These are phyloP conservation scores for Edaphochlamys debaryana DNA, from an alignment of 139 green algal genomes.

Conservation along the genomic window DNA sequence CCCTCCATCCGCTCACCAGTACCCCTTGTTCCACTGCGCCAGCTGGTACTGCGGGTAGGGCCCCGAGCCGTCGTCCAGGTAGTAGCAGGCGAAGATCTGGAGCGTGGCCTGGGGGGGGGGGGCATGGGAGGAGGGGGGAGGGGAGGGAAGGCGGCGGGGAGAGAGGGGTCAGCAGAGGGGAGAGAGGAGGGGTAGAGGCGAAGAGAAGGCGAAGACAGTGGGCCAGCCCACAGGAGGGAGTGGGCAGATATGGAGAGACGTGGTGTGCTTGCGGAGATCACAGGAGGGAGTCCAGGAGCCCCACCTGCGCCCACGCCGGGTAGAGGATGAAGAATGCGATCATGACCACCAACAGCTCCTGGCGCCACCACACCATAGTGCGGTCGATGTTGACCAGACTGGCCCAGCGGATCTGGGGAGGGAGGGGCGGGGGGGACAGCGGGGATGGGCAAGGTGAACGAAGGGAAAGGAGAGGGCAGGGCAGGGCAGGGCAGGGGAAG, in stretches of 20 bases:
- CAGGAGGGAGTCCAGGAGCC: too few relatives aligned
- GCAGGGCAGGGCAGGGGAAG: too few relatives aligned
- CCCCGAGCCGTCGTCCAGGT: conserved; percentile 27
- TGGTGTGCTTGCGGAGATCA: too few relatives aligned
- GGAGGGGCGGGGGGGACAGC: not conserved
- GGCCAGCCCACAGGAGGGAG: too few relatives aligned
- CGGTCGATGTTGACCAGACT: conserved; percentile 30
- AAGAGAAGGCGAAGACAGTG: too few relatives aligned
- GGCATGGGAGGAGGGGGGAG: too few relatives aligned
- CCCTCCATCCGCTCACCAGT: too few relatives aligned
- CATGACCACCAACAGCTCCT: conserved; percentile 41
- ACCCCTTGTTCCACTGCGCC: conserved; percentile 21
- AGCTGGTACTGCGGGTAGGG: conserved; percentile 33
- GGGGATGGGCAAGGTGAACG: not conserved
- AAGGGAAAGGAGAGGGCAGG: too few relatives aligned
- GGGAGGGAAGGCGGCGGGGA: too few relatives aligned
- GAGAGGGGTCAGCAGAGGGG: too few relatives aligned
- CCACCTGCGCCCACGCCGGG: conserved; percentile 36
- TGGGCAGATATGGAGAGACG: too few relatives aligned
- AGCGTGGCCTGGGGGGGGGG: conserved; percentile 9
- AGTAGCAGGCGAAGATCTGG: conserved; percentile 43
- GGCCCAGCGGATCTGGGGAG: conserved; percentile 21
- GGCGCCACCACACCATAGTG: conserved; percentile 32
- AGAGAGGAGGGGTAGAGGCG: too few relatives aligned
- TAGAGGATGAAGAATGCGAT: conserved; percentile 39